Percentiles rank a stretch among this genome's conserved stretches.
phyloP scores from a whole-genome alignment of 192 early-diverging fungal species.

The Thoreauomyces humboldtii region DNA sequence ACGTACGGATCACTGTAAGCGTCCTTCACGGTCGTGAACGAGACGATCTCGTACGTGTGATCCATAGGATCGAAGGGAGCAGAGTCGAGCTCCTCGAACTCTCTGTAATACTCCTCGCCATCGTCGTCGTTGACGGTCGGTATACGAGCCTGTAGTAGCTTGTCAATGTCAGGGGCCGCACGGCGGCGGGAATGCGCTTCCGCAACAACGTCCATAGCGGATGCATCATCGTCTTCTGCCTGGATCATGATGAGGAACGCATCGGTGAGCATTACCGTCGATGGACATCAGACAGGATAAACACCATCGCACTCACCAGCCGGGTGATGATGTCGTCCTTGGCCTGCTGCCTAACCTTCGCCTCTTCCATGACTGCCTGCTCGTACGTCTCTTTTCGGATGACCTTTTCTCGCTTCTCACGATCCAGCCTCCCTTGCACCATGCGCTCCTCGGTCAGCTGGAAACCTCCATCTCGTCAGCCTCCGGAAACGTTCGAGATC shows the following conservation, averaged over 20 bases:
- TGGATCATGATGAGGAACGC: neutral
- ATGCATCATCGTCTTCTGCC: constrained; percentile 33
- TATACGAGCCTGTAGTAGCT: constrained; percentile 12
- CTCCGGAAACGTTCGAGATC: too few relatives aligned
- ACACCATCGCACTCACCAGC: constrained; percentile 51
- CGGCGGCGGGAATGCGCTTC: constrained; percentile 20
- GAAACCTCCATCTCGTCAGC: neutral
- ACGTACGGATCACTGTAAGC: constrained; percentile 56
- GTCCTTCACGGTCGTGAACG: constrained; percentile 29
- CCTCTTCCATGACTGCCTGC: constrained; percentile 69
- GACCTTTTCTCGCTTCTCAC: constrained; percentile 55
- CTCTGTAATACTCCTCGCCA: constrained; percentile 1
- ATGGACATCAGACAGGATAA: neutral
- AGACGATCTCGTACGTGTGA: constrained; percentile 43
- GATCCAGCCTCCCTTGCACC: constrained; percentile 30
- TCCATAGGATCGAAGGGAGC: constrained; percentile 54
- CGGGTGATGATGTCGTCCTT: constrained; percentile 72
- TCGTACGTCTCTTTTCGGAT: constrained; percentile 68
- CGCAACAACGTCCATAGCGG: constrained; percentile 23
- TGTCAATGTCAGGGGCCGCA: constrained; percentile 23
- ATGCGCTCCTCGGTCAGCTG: constrained; percentile 44
- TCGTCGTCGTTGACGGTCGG: constrained; percentile 12
- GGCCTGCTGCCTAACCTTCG: constrained; percentile 60
- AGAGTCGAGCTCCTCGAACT: constrained; percentile 22
- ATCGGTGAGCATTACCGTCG: neutral